Evolutionary conservation across 441 rosid genomes (phyloP).

Genomic region (Lepidium campestre): DNA sequence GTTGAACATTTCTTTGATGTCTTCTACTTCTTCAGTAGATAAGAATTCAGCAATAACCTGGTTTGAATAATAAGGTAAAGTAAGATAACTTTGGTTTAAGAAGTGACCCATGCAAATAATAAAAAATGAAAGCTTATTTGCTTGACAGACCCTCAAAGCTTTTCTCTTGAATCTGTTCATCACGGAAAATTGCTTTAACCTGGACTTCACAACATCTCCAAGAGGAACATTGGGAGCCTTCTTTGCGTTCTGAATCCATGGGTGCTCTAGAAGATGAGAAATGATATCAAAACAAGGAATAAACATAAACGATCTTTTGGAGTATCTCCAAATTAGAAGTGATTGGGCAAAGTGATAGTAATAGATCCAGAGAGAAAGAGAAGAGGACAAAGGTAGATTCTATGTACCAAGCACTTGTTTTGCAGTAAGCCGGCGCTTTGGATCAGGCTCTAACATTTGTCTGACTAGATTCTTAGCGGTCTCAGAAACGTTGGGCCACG

Average conservation of each 20-base stretch:
- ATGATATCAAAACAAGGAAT: conserved; percentile 11
- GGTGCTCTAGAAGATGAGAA: conserved; percentile 57
- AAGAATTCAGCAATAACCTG: conserved; percentile 97
- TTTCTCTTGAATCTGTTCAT: conserved; percentile 99
- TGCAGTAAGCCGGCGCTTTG: conserved; percentile 82
- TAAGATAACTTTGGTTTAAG: conserved; percentile 10
- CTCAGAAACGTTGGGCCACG: conserved; percentile 97
- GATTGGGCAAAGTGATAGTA: not conserved
- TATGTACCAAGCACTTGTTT: conserved; percentile 87
- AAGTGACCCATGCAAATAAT: conserved; percentile 1
- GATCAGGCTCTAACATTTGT: conserved; percentile 99
- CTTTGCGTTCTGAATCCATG: conserved; percentile 98
- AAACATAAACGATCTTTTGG: not conserved
- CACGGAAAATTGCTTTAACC: conserved; percentile 96
- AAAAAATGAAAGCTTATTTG: not conserved
- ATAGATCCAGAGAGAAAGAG: not conserved
- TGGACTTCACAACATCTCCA: conserved; percentile 92
- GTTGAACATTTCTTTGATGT: conserved; percentile 85
- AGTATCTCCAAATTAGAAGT: not conserved
- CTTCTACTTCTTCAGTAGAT: conserved; percentile 85
- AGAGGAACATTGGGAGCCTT: conserved; percentile 96
- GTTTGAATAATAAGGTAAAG: conserved; percentile 4
- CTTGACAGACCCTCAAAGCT: conserved; percentile 80
- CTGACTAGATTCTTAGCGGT: conserved; percentile 81
- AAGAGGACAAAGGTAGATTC: conserved; percentile 1